These are phyloP conservation scores for Aspergillus sp. DNA, from an alignment of 2,329 filamentous ascomycete genomes.

Conservation along the genomic window DNA sequence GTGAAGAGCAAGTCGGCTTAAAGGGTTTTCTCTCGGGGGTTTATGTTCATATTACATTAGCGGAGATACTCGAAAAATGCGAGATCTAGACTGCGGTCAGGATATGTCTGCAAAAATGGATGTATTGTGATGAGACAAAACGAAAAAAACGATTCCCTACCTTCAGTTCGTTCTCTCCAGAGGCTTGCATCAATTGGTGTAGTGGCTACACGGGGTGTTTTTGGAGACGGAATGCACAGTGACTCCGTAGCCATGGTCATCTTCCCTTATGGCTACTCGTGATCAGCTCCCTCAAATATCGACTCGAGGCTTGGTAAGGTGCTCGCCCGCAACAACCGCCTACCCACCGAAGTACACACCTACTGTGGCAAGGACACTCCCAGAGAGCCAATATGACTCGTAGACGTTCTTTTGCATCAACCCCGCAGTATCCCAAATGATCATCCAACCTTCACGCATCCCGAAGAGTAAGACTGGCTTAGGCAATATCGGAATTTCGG, in stretches of 20 bases:
- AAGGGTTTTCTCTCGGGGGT: conserved; percentile 45
- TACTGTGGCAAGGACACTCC: neutral
- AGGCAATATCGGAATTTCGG: neutral
- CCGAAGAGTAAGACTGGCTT: neutral
- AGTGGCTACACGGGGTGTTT: neutral
- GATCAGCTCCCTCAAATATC: neutral
- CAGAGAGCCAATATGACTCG: neutral
- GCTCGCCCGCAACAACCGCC: neutral
- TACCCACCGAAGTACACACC: neutral
- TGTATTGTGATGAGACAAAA: neutral
- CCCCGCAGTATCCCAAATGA: neutral
- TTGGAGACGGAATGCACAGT: neutral
- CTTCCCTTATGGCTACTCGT: neutral
- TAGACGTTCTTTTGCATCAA: neutral
- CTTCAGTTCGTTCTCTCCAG: neutral
- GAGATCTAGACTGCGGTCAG: neutral
- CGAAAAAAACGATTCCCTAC: neutral
- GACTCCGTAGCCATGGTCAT: neutral
- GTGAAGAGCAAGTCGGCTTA: conserved; percentile 59
- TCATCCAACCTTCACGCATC: neutral
- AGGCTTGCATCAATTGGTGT: neutral
- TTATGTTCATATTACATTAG: neutral
- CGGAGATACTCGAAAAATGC: neutral
- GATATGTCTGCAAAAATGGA: neutral
- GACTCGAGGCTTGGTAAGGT: neutral